Conservation (phyloP, 1,139 yeast genomes). For the Suhomyces bolitotheri region DNA sequence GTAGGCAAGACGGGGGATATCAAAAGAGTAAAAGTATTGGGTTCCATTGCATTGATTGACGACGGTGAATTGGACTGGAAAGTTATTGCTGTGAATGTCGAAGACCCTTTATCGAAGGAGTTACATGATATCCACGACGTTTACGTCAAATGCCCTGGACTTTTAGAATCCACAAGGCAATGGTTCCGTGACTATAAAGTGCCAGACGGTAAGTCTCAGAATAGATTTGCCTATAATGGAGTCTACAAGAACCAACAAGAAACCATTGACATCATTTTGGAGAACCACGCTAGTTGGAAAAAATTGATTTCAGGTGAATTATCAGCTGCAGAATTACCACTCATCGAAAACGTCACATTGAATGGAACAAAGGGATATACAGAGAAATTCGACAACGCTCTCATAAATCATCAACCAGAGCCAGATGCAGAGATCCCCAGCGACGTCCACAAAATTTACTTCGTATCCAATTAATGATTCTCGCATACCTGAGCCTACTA, state of each 20-base stretch:
- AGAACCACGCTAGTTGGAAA: slow-evolving; percentile 75
- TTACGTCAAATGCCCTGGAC: slow-evolving; percentile 73
- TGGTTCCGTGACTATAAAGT: slow-evolving; percentile 92
- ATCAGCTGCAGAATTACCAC: slow-evolving; percentile 35
- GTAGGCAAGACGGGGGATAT: slow-evolving; percentile 75
- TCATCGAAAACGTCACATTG: slow-evolving; percentile 18
- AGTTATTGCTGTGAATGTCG: slow-evolving; percentile 70
- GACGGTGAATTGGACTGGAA: slow-evolving; percentile 97
- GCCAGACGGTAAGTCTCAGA: slow-evolving; percentile 89
- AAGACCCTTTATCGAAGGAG: slow-evolving; percentile 75
- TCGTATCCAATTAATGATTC: slow-evolving; percentile 10
- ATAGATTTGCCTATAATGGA: slow-evolving; percentile 83
- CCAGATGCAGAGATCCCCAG: slow-evolving; percentile 38
- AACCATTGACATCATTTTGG: slow-evolving; percentile 69
- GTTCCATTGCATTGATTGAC: slow-evolving; percentile 83
- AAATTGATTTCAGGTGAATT: slow-evolving; percentile 55
- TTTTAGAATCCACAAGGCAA: slow-evolving; percentile 77
- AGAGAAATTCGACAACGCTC: slow-evolving; percentile 19
- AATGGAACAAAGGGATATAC: slow-evolving; percentile 14
- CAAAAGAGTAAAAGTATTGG: slow-evolving; percentile 79
- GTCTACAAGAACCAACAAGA: slow-evolving; percentile 72
- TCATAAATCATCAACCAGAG: slow-evolving; percentile 6
- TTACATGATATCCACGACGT: slow-evolving; percentile 77
- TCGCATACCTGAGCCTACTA: no score
- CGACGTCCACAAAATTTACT: slow-evolving; percentile 36